phyloP scores from a whole-genome alignment of 1,284 basidiomycete genomes.

The Cryptococcus hybrid region DNA sequence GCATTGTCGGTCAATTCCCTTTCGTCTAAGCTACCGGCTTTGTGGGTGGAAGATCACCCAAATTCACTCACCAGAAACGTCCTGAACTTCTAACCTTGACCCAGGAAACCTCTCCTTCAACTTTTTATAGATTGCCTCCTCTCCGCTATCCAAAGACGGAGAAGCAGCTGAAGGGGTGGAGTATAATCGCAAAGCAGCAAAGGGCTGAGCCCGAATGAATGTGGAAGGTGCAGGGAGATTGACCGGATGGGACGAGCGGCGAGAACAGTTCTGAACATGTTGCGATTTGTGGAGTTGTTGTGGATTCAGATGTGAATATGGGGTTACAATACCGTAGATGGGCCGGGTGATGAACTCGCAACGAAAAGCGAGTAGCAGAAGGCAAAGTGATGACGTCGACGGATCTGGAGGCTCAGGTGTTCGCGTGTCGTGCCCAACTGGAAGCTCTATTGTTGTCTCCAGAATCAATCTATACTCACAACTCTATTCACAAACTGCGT shows the following conservation, averaged over 20 bases:
- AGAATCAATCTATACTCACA: too few species aligned
- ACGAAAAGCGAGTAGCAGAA: too few species aligned
- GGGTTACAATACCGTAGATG: too few species aligned
- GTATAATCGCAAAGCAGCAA: not conserved
- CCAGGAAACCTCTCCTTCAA: constrained; percentile 71
- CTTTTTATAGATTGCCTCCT: constrained; percentile 68
- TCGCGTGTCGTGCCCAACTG: too few species aligned
- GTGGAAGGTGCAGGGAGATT: not conserved
- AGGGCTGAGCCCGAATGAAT: not conserved
- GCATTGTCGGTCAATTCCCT: not conserved
- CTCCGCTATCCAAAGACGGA: constrained; percentile 57
- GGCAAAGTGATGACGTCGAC: too few species aligned
- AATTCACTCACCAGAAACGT: constrained; percentile 72
- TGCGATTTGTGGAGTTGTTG: not conserved
- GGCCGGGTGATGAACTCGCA: too few species aligned
- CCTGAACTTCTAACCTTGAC: constrained; percentile 73
- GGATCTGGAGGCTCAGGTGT: too few species aligned
- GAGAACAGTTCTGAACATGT: not conserved
- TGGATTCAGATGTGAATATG: too few species aligned
- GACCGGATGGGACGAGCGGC: not conserved
- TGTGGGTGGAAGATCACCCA: too few species aligned
- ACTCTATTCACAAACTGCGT: too few species aligned
- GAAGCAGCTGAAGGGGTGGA: constrained; percentile 3
- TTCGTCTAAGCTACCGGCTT: too few species aligned
- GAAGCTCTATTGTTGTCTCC: too few species aligned